phyloP scores from a whole-genome alignment of 2,329 filamentous ascomycete species.

The Tolypocladium inflatum region DNA sequence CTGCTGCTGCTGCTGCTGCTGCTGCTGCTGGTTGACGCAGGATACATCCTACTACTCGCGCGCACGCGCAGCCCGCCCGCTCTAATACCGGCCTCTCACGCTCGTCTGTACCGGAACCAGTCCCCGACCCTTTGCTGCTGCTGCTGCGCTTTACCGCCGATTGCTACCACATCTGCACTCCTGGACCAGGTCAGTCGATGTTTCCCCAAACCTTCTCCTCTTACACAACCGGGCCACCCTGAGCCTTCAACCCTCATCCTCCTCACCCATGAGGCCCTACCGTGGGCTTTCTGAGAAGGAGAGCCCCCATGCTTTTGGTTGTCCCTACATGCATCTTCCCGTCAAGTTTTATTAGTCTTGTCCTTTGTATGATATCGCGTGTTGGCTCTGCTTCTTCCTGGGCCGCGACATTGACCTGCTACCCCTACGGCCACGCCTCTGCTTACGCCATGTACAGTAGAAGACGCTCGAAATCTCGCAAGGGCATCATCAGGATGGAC shows the following conservation, averaged over 20 bases:
- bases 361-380: slow-evolving; percentile 1
- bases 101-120: background rate
- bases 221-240: slow-evolving; percentile 6
- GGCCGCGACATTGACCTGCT: background rate
- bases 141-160: too few species aligned
- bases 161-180: slow-evolving; percentile 11
- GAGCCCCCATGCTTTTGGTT: slow-evolving; percentile 4
- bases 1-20: background rate
- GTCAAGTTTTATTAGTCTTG: background rate
- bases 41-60: background rate
- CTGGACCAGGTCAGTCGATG: slow-evolving; percentile 19
- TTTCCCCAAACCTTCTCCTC: slow-evolving; percentile 9
- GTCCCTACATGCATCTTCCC: background rate
- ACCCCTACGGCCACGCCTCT: background rate
- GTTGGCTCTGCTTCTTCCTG: background rate
- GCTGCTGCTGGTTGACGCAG: background rate
- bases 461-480: slow-evolving; percentile 30
- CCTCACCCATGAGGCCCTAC: slow-evolving; percentile 17
- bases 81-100: slow-evolving; percentile 3
- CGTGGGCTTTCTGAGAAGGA: slow-evolving; percentile 16
- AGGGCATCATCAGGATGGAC: slow-evolving; percentile 52
- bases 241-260: slow-evolving; percentile 9
- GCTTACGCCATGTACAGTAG: slow-evolving; percentile 41
- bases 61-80: background rate
- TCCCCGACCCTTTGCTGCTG: background rate